phyloP scores from a whole-genome alignment of 2,329 filamentous ascomycete genomes.

The Neofusicoccum umdonicola region DNA sequence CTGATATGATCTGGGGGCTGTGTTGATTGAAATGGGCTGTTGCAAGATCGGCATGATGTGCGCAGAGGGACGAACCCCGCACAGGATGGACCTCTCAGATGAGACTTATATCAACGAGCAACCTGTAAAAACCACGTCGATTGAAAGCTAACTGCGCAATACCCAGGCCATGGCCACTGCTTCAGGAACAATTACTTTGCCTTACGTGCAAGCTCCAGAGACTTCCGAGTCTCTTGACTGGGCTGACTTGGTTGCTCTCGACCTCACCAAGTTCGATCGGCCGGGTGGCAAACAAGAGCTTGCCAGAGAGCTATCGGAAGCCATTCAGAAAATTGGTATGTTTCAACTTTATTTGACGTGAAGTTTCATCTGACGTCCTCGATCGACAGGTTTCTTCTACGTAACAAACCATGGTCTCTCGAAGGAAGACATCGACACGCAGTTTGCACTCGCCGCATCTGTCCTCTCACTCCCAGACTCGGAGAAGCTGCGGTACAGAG shows the following conservation, averaged over 20 bases:
- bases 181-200: not conserved
- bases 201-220: not conserved
- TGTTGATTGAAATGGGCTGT: no score
- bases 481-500: not conserved
- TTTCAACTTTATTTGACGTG: no score
- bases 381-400: not conserved
- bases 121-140: no score
- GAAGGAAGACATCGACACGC: not conserved
- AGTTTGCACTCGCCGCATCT: not conserved
- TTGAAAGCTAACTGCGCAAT: no score
- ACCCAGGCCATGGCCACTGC: not conserved
- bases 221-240: conserved; percentile 22
- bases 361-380: no score
- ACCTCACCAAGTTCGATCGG: conserved; percentile 52
- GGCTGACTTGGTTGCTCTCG: conserved; percentile 31
- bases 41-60: no score
- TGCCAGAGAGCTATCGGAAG: conserved; percentile 27
- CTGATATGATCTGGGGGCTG: no score
- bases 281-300: conserved; percentile 55
- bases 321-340: no score
- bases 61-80: no score
- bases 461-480: not conserved
- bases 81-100: no score
- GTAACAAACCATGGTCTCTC: not conserved
- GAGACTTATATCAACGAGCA: no score